These are phyloP conservation scores for Verruconis gallopava DNA, from an alignment of 2,329 filamentous ascomycete species.

Conservation along the genomic window DNA sequence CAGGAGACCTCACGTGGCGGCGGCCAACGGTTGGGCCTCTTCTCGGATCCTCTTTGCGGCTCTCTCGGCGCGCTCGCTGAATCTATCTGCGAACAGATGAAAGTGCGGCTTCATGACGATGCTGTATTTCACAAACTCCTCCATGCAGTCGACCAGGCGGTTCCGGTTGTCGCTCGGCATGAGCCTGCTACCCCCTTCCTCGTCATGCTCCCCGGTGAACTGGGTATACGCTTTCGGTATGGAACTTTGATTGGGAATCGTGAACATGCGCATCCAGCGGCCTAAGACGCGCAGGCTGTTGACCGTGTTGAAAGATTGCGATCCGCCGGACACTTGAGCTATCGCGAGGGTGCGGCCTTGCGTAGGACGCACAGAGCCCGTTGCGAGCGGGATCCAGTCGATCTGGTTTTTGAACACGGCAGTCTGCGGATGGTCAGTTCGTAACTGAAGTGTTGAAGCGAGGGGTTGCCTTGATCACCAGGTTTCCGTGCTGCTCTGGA, in stretches of 20 bases:
- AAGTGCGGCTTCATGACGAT: constrained; percentile 51
- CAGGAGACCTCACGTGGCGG: too few relatives aligned
- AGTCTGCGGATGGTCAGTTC: constrained; percentile 28
- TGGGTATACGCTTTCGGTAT: constrained; percentile 51
- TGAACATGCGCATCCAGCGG: constrained; percentile 58
- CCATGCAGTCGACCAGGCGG: constrained; percentile 52
- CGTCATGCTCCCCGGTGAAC: constrained; percentile 39
- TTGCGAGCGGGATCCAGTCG: constrained; percentile 53
- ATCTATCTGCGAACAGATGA: constrained; percentile 48
- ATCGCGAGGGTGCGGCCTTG: constrained; percentile 52
- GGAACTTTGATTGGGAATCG: constrained; percentile 52
- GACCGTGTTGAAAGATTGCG: constrained; percentile 54
- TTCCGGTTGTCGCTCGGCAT: constrained; percentile 45
- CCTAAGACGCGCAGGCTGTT: constrained; percentile 53
- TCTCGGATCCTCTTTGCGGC: neutral
- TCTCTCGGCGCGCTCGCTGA: constrained; percentile 43
- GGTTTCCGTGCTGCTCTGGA: constrained; percentile 53
- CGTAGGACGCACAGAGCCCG: constrained; percentile 50
- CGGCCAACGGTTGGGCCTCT: too few relatives aligned
- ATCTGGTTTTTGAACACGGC: constrained; percentile 59
- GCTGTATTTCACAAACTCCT: constrained; percentile 58
- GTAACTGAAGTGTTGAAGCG: neutral
- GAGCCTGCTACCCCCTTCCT: constrained; percentile 35
- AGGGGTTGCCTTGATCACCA: constrained; percentile 28
- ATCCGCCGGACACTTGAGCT: constrained; percentile 50